Percentiles rank a stretch among this genome's conserved stretches.
Conservation (phyloP, 1,284 basidiomycete species). For the Boletus semigastroideus region DNA sequence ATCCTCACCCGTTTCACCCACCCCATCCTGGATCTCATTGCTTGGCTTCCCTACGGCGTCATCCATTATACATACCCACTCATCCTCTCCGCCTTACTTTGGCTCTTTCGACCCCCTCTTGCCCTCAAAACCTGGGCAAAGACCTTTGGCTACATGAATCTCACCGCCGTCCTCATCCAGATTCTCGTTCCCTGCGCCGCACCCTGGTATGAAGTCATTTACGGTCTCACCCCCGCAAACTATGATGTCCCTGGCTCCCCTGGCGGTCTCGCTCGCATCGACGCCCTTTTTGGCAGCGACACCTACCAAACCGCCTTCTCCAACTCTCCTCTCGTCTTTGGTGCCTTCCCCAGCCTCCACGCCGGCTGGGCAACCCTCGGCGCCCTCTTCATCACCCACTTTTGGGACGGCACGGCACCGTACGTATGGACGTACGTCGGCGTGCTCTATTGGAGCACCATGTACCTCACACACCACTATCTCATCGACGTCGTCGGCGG, state of each 20-base stretch:
- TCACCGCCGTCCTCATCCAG: conserved; percentile 87
- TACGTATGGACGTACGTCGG: conserved; percentile 85
- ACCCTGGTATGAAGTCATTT: conserved; percentile 98
- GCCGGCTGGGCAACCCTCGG: conserved; percentile 90
- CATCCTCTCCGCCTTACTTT: conserved; percentile 74
- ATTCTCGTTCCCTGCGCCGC: conserved; percentile 91
- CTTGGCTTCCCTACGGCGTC: conserved; percentile 96
- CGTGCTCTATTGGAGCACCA: conserved; percentile 97
- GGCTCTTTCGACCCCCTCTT: conserved; percentile 78
- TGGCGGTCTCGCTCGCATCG: conserved; percentile 91
- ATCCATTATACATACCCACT: conserved; percentile 87
- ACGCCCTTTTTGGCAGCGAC: conserved; percentile 77
- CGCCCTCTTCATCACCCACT: conserved; percentile 92
- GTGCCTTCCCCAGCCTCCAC: conserved; percentile 95
- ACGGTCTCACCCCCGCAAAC: conserved; percentile 93
- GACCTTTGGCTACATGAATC: conserved; percentile 93
- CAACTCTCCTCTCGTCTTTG: conserved; percentile 91
- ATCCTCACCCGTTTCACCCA: conserved; percentile 94
- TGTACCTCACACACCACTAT: conserved; percentile 98
- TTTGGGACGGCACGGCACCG: conserved; percentile 77
- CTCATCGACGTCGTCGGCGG: conserved; percentile 96
- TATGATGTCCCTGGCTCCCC: conserved; percentile 92
- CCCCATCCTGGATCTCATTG: conserved; percentile 87
- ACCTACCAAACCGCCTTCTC: conserved; percentile 87
- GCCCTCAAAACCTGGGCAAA: conserved; percentile 85